A percentile compares a stretch with the other conserved stretches of the same genome.
phyloP scores from a whole-genome alignment of 148 eudicot species.

The Talinum fruticosum region DNA sequence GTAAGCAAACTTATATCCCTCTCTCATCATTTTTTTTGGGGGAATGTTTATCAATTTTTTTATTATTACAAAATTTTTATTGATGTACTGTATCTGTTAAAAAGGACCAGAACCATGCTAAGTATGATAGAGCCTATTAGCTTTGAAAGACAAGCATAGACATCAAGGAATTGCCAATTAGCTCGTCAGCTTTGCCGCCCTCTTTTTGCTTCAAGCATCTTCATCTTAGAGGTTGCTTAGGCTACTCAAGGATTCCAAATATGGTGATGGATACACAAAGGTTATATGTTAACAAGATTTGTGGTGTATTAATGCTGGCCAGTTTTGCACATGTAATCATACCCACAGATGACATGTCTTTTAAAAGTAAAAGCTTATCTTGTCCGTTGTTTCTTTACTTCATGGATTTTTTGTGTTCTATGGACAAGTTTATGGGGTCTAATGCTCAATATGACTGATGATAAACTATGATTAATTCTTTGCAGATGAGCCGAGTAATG shows the following conservation, averaged over 20 bases:
- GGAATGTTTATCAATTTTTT: background rate
- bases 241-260: background rate
- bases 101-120: background rate
- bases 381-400: background rate
- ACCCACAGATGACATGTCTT: background rate
- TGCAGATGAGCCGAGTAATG: constrained; percentile 29
- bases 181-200: background rate
- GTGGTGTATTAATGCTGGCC: background rate
- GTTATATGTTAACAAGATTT: background rate
- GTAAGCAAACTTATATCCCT: constrained; percentile 30
- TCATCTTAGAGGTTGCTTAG: background rate
- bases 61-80: background rate
- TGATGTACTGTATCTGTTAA: background rate
- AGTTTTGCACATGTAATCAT: background rate
- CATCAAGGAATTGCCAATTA: background rate
- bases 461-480: background rate
- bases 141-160: background rate
- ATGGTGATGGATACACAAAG: background rate
- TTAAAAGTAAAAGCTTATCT: background rate
- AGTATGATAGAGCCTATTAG: background rate
- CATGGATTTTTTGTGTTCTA: background rate
- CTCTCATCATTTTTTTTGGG: background rate
- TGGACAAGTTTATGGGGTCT: background rate
- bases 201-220: no score
- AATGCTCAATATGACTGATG: background rate